These are phyloP conservation scores for Microsporum ferrugineum DNA, from an alignment of 2,329 filamentous ascomycete species.

Conservation along the genomic window DNA sequence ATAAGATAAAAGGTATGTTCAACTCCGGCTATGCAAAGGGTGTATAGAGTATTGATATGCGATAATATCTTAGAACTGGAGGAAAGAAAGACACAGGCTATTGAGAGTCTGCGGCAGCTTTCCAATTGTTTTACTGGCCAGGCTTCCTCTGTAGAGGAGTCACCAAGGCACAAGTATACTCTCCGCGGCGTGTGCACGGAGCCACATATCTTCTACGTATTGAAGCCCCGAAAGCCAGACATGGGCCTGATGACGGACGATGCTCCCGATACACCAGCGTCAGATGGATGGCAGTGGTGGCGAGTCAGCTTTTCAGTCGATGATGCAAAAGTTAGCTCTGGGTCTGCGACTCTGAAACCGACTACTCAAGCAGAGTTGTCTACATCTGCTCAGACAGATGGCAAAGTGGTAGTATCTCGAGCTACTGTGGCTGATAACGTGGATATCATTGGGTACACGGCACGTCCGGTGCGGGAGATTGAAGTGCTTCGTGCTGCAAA, in stretches of 20 bases:
- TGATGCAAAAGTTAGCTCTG: slow-evolving; percentile 28
- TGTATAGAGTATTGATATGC: neutral
- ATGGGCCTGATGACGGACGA: slow-evolving; percentile 15
- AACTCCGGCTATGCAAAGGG: neutral
- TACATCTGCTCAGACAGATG: neutral
- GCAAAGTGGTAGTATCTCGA: slow-evolving; percentile 1
- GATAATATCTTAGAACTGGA: slow-evolving; percentile 28
- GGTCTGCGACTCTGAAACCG: slow-evolving; percentile 5
- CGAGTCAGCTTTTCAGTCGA: slow-evolving; percentile 41
- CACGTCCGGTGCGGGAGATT: slow-evolving; percentile 36
- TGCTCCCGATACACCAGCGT: slow-evolving; percentile 19
- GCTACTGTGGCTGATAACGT: slow-evolving; percentile 18
- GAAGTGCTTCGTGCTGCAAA: slow-evolving; percentile 46
- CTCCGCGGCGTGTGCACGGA: slow-evolving; percentile 49
- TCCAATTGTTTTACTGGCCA: slow-evolving; percentile 38
- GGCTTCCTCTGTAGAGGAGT: slow-evolving; percentile 29
- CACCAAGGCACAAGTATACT: slow-evolving; percentile 41
- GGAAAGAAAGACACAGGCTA: slow-evolving; percentile 30
- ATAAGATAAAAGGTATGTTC: slow-evolving; percentile 30
- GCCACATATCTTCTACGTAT: slow-evolving; percentile 46
- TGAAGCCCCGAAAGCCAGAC: slow-evolving; percentile 27
- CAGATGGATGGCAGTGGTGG: slow-evolving; percentile 44
- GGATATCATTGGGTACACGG: slow-evolving; percentile 31
- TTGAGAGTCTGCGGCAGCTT: slow-evolving; percentile 33
- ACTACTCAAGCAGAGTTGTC: neutral